Evolutionary conservation across 768 basidiomycete genomes (phyloP).

Genomic region (Amanita exitialis): DNA sequence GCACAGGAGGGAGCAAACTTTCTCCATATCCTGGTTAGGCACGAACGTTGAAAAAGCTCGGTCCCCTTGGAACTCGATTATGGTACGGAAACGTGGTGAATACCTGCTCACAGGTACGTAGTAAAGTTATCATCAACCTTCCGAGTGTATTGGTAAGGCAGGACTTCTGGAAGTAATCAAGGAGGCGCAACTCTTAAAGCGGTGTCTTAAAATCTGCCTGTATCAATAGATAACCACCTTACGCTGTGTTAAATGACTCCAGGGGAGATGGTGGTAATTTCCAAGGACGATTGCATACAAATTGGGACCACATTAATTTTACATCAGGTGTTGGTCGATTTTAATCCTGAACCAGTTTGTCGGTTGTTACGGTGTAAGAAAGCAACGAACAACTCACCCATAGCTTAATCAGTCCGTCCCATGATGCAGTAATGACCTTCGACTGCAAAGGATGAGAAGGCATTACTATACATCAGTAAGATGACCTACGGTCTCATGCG

Average conservation of each 20-base stretch:
- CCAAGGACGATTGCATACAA: neutral
- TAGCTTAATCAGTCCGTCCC: constrained; percentile 97
- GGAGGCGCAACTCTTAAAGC: neutral
- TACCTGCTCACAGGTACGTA: neutral
- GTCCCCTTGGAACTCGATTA: neutral
- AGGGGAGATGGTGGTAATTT: neutral
- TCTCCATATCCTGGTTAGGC: neutral
- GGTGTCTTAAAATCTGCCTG: neutral
- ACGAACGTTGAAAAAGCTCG: neutral
- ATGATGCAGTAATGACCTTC: constrained; percentile 93
- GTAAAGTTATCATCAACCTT: neutral
- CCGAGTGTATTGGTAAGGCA: neutral
- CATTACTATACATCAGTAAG: constrained; percentile 32
- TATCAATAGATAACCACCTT: neutral
- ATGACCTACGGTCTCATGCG: constrained; percentile 83
- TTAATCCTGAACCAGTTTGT: constrained; percentile 26
- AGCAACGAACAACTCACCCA: constrained; percentile 56
- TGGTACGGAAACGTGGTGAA: neutral
- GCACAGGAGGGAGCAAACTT: neutral
- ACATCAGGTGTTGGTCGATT: constrained; percentile 5
- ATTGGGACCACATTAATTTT: constrained; percentile 4
- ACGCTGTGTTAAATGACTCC: too few species aligned
- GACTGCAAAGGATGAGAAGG: constrained; percentile 46
- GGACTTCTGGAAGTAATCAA: neutral
- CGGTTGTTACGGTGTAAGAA: constrained; percentile 7